Evolutionary conservation across 2,329 filamentous ascomycete species (phyloP), one percentile per base, ranked within the genome.

Genomic region (Microascus cirrosus): DNA sequence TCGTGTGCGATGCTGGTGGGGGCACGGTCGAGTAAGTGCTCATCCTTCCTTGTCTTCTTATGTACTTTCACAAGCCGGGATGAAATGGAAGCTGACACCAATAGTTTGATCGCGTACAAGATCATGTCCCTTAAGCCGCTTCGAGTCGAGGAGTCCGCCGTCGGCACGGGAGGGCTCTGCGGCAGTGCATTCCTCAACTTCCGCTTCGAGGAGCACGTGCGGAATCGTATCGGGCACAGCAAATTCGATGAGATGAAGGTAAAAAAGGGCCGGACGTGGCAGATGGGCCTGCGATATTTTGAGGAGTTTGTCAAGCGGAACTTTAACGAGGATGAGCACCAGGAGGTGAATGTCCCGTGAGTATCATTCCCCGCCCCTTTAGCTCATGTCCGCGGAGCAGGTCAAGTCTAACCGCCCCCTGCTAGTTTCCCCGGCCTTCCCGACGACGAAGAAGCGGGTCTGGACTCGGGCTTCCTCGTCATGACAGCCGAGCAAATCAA

Each of bases 281-380:
- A 86, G 68, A 86, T 86, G 83, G 89, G 85, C 1, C 74, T 92
- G 55, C 81, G 83, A 58, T 91, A 90, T 66, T 93, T 90, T 69
- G 89, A 93, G 65, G 87, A 92, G 66, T 91, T 90, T 67, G 87
- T 93, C 15, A 93, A 93, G 71, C 80, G 89, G 15, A 91, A 90
- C 65, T 93, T 92, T 67, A 86, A 89, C 66, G 85, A 89, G 64
- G 86, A 90, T 53, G 87, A 90, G 65, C 82, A 88, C 61, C 79
- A 84, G 55, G 88, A 92, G 67, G 82, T 91, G 59, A 90, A 90
- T 59, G 81, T 92, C 3, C 88, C 88, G 79, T 83, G 71, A 62
- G 80, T 77, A 8, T 3, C 55, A 39, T 58, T 61, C 53, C 35
- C 32, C 20, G 8, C 24, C 52, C 50, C 60, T 53, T 20, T 24